phyloP scores from a whole-genome alignment of 2,329 filamentous ascomycete species.

The Scolecobasidium constrictum region DNA sequence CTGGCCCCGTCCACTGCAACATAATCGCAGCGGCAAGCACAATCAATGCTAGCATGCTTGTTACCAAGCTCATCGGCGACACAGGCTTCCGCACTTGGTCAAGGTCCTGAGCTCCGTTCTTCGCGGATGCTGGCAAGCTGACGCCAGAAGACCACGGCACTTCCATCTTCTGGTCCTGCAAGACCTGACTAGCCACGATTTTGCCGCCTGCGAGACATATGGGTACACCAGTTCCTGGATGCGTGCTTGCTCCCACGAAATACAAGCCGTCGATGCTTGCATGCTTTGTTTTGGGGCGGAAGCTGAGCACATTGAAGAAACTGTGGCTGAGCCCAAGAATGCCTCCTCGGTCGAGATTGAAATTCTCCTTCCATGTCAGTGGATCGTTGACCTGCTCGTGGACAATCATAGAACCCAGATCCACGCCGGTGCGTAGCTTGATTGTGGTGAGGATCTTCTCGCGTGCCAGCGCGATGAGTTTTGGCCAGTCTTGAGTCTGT shows the following conservation, averaged over 20 bases:
- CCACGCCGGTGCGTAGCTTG: conserved; percentile 46
- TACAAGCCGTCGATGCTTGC: conserved; percentile 43
- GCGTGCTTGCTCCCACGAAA: conserved; percentile 65
- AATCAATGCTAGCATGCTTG: no score
- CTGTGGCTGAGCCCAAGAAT: conserved; percentile 62
- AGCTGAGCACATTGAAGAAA: conserved; percentile 63
- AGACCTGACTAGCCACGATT: conserved; percentile 45
- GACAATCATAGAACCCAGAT: conserved; percentile 38
- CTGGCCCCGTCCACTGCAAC: no score
- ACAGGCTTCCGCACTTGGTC: background rate
- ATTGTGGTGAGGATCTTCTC: conserved; percentile 51
- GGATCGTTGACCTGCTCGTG: conserved; percentile 59
- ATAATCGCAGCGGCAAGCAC: no score
- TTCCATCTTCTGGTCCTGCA: conserved; percentile 26
- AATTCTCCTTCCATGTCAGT: conserved; percentile 50
- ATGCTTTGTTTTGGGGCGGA: conserved; percentile 50
- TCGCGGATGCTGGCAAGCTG: background rate
- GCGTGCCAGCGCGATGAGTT: conserved; percentile 49
- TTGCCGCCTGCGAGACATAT: conserved; percentile 61
- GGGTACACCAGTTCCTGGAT: conserved; percentile 66
- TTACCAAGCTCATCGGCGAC: no score
- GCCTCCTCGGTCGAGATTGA: conserved; percentile 65
- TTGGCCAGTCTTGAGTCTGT: conserved; percentile 47
- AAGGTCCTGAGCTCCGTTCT: background rate
- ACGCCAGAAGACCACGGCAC: conserved; percentile 28